Base-by-base conservation (phyloP, 352 stramenopile species). In the Phytopythium ostracodes region DNA sequence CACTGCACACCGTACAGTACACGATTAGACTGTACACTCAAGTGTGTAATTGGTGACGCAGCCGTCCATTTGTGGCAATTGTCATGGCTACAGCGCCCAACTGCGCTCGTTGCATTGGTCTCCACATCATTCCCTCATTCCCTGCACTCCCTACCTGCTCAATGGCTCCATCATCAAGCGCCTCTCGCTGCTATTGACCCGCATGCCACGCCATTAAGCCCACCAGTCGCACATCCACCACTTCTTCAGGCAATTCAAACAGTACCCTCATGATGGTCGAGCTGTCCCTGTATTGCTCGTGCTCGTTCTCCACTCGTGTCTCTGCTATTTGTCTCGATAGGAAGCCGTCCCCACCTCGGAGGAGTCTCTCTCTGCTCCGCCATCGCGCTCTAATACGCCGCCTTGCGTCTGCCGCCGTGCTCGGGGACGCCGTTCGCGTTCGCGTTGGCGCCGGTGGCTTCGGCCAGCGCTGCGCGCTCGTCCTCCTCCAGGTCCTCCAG, bases 401-500 rank as follows among this genome's bases (percentile, higher is more conserved):
- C 24, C 27, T 54, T 54, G 27, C 47, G 47, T 8, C 47, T 54
- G 14, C 47, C 27, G 18, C 47, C 47, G 24, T 31, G 44, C 11
- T 52, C 44, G 11, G 44, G 12, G 9, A 20, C 24, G n/a, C 44
- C 24, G 11, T 22, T 4, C 43, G 43, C 46, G 24, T 38, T 54
- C 1, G 25, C 25, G 25, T 36, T 54, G 22, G 12, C 9, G 31
- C 52, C 33, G 4, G 52, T 18, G 9, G 53, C 53, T 25, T 59
- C 53, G n/a, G 35, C 53, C 9, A 59, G 35, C 14, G 53, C 53
- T 12, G 53, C 53, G 17, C 35, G 53, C 33, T 59, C 53, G 33
- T 59, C 53, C 18, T 59, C 53, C 14, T 59, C 53, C 6, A 59
- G 35, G n/a, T 59, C 53, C 25, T 59, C 53, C 35, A 59, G 33